phyloP scores from a whole-genome alignment of 345 rosid species.

The Camelina hispida region DNA sequence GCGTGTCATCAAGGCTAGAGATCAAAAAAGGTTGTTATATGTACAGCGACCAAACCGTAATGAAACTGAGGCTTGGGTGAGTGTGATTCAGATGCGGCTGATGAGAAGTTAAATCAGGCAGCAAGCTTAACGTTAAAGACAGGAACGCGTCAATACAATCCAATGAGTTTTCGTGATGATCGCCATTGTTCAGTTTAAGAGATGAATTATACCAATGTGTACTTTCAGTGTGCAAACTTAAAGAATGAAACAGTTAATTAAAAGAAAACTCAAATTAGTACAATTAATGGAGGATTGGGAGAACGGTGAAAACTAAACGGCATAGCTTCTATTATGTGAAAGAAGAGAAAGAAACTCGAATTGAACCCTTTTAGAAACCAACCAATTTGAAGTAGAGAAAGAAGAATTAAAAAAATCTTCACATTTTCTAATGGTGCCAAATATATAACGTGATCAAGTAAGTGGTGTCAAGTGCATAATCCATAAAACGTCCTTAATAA shows the following conservation, averaged over 20 bases:
- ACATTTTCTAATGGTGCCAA: no score
- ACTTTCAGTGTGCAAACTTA: conserved; percentile 65
- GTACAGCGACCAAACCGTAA: conserved; percentile 48
- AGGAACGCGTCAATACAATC: conserved; percentile 66
- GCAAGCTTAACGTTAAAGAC: conserved; percentile 61
- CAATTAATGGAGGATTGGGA: background rate
- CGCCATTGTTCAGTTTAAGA: conserved; percentile 74
- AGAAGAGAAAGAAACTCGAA: no score
- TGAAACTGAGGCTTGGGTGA: conserved; percentile 52
- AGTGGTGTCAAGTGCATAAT: no score
- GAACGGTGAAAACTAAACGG: background rate
- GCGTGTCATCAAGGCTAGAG: conserved; percentile 62
- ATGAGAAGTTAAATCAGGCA: conserved; percentile 42
- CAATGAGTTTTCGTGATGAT: conserved; percentile 75
- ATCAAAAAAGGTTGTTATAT: conserved; percentile 65
- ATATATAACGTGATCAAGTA: no score
- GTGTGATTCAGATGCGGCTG: conserved; percentile 51
- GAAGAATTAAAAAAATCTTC: no score
- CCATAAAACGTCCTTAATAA: no score
- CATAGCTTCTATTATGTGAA: no score
- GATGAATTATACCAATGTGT: conserved; percentile 82
- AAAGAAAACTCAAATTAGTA: background rate
- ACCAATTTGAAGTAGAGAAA: no score
- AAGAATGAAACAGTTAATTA: conserved; percentile 18
- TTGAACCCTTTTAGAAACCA: no score